phyloP scores from a whole-genome alignment of 1,284 basidiomycete genomes.

The Cryptococcus floricola region DNA sequence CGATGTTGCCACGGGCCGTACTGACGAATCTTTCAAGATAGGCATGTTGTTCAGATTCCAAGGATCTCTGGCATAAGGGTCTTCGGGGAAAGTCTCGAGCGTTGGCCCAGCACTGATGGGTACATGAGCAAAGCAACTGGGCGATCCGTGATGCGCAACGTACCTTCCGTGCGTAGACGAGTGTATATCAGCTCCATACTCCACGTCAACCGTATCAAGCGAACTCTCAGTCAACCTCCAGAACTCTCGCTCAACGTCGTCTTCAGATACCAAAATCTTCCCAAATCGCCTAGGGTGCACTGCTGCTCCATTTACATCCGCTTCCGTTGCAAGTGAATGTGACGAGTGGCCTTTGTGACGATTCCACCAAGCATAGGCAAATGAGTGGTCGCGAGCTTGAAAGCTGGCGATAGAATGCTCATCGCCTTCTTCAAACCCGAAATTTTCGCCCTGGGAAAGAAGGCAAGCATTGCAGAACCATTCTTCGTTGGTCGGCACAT shows the following conservation, averaged over 20 bases:
- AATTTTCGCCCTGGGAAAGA: slow-evolving; percentile 91
- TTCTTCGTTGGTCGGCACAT: slow-evolving; percentile 77
- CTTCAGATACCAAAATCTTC: slow-evolving; percentile 69
- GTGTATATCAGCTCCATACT: slow-evolving; percentile 98
- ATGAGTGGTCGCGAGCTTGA: slow-evolving; percentile 83
- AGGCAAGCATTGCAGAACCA: slow-evolving; percentile 97
- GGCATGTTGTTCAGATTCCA: slow-evolving; percentile 99
- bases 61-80: slow-evolving; percentile 81
- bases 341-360: slow-evolving; percentile 63
- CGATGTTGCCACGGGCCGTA: slow-evolving; percentile 50
- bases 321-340: slow-evolving; percentile 3
- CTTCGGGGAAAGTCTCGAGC: slow-evolving; percentile 82
- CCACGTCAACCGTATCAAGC: slow-evolving; percentile 91
- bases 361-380: slow-evolving; percentile 83
- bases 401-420: slow-evolving; percentile 91
- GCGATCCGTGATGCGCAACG: too few species aligned
- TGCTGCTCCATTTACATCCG: neutral
- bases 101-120: slow-evolving; percentile 80
- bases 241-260: slow-evolving; percentile 91
- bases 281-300: slow-evolving; percentile 53
- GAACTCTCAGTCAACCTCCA: slow-evolving; percentile 91
- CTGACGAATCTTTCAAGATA: slow-evolving; percentile 76
- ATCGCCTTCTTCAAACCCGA: slow-evolving; percentile 97
- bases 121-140: slow-evolving; percentile 20
- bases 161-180: slow-evolving; percentile 95